Evolutionary conservation across 1,139 yeast genomes (phyloP), one percentile per base, ranked within the genome.

Genomic region (Geotrichum citri-aurantii): DNA sequence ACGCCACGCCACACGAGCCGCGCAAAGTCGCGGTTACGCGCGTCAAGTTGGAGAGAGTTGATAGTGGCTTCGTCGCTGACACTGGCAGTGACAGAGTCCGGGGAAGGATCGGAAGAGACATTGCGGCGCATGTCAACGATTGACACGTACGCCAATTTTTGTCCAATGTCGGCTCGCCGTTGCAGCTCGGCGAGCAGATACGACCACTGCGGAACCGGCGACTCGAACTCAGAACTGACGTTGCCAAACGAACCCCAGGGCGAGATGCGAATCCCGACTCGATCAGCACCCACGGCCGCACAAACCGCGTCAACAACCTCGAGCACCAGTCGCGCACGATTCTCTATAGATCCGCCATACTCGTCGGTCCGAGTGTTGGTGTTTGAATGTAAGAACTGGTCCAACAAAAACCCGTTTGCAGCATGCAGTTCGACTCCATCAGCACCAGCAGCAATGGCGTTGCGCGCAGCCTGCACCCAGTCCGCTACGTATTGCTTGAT

Each of bases 341-440:
- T 86, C 68, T 84, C 89, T 63, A 85, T 76, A 8, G 82, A 75
- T 3, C 89, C 88, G 63, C 89, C 90, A 69, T 84, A 85, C 69
- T 82, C 76, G 67, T 85, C 90, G 14, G 85, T 81, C 69, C 91
- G 79, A 61, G 76, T 66, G 73, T 86, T 86, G 53, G 82, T 72
- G 47, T 70, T 65, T 50, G 75, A 75, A 60, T 78, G 78, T 46
- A 85, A 68, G 68, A 86, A 85, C 69, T 82, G 84, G 71, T 85
- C 85, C 53, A 84, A 66, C 57, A 86, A 73, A 71, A 83, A 86
- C 14, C 91, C 91, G 71, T 86, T 84, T 17, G 90, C 92, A 52
- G 74, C 75, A 66, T 86, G 92, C 59, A 86, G 68, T 71, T 86
- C 89, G 49, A 86, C 79, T 64, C 83, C 84, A 68, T 86, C 92